Evolutionary conservation across 2,329 filamentous ascomycete genomes (phyloP).

Genomic region (Nannizziopsis barbatae): DNA sequence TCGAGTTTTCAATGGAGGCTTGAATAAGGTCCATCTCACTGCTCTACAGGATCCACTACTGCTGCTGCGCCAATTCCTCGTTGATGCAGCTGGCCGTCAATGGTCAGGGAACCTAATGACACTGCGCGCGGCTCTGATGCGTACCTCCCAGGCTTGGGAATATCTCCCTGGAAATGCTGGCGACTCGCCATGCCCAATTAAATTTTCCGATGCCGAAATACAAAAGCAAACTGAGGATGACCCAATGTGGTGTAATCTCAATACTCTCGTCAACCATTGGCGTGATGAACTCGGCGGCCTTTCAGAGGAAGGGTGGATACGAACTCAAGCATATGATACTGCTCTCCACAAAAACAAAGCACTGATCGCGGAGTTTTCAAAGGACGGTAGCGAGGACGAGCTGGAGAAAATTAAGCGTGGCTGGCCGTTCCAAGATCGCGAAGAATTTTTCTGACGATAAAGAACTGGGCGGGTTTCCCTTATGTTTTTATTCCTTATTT

Average conservation of each 20-base stretch:
- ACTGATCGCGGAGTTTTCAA: slow-evolving; percentile 9
- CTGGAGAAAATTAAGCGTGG: slow-evolving; percentile 9
- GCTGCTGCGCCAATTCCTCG: slow-evolving; percentile 9
- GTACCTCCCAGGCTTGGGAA: slow-evolving; percentile 13
- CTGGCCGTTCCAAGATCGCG: slow-evolving; percentile 12
- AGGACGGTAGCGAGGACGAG: slow-evolving; percentile 13
- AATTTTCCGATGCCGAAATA: slow-evolving; percentile 11
- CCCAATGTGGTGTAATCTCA: slow-evolving; percentile 13
- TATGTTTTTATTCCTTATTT: no score
- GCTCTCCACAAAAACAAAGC: slow-evolving; percentile 8
- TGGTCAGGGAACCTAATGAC: slow-evolving; percentile 12
- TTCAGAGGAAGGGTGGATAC: slow-evolving; percentile 15
- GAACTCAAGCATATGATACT: slow-evolving; percentile 11
- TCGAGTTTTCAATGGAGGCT: slow-evolving; percentile 10
- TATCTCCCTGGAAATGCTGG: slow-evolving; percentile 9
- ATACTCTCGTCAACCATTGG: slow-evolving; percentile 11
- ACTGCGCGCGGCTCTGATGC: slow-evolving; percentile 10
- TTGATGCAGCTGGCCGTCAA: slow-evolving; percentile 11
- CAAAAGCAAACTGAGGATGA: slow-evolving; percentile 11
- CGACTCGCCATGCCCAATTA: slow-evolving; percentile 11
- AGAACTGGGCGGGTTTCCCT: no score
- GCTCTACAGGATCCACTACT: slow-evolving; percentile 11
- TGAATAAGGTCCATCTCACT: slow-evolving; percentile 11
- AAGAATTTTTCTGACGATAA: slow-evolving; percentile 8
- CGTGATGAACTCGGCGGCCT: slow-evolving; percentile 11